Base-by-base conservation (phyloP, 192 early-diverging fungal species). In the Pecoramyces ruminantium region DNA sequence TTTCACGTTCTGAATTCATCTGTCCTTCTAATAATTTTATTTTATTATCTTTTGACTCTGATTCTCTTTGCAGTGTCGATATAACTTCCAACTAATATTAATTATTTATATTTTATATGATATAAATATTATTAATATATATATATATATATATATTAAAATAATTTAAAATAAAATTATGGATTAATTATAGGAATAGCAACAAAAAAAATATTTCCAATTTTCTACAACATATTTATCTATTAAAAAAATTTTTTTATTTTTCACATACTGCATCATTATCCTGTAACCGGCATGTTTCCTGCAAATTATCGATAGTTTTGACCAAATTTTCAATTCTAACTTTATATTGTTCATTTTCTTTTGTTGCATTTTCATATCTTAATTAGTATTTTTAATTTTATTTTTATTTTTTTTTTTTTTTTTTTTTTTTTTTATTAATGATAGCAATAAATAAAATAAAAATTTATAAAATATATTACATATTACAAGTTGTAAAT, bases 41-140 rank as follows among this genome's bases (percentile, higher is more conserved):
- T 80, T 87, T 78, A 15, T 29, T 29, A 29, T 91, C 89, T 79
- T 88, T 90, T 79, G 83, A 80, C 27, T 92, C 89, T 29, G 84
- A 83, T 67, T 90, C 89, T 30, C 84, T 79, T 80, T 91, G 89
- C 28, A 92, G 81, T 11, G 90, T 88, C 2, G 89, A 86, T 77
- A 92, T 92, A 21, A 92, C 88, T 38, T 90, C 89, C n/a, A 91
- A 80, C 90, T 91, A 79, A 6, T 34, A 34, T 34, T 34, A 34
- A n/a, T n/a, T n/a, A n/a, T n/a, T n/a, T 34, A 34, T 34, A 3
- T 34, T 34, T 34, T 34, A 34, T 6, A 34, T 16, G 67, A 27
- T 18, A 83, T 14, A 58, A 25, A 40, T 30, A 58, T 27, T 39
- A 42, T 79, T 29, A 2, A n/a, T 29, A n/a, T 34, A 84, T 34